Conservation (phyloP, 306 rosid species). For the Glycine latifolia region DNA sequence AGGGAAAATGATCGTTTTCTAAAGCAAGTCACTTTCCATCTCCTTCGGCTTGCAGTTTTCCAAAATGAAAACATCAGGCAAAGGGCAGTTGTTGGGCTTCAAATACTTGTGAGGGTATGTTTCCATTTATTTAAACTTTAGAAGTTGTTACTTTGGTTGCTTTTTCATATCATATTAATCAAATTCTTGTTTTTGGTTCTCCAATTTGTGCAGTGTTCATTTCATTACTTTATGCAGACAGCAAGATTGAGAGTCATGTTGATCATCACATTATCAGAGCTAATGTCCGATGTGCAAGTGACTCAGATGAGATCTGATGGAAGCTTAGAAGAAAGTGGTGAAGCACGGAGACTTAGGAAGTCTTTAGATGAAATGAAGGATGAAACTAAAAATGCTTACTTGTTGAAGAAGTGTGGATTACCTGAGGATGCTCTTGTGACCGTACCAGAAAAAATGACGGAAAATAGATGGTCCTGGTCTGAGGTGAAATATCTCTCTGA, state of each 20-base stretch:
- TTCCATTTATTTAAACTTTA: constrained; percentile 35
- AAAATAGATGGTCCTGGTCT: constrained; percentile 94
- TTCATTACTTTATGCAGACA: constrained; percentile 86
- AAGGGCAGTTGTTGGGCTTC: constrained; percentile 96
- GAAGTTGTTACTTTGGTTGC: constrained; percentile 5
- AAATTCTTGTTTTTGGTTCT: constrained; percentile 32
- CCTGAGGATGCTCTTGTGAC: constrained; percentile 70
- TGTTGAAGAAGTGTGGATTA: constrained; percentile 83
- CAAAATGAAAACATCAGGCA: constrained; percentile 88
- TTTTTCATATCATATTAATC: constrained; percentile 36
- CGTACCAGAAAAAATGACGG: constrained; percentile 72
- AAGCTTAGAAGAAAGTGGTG: constrained; percentile 96
- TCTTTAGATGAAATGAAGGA: constrained; percentile 87
- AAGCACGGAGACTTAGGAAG: constrained; percentile 85
- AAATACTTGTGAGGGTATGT: constrained; percentile 93
- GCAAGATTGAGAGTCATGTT: constrained; percentile 97
- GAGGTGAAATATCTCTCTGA: constrained; percentile 87
- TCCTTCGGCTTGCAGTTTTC: constrained; percentile 94
- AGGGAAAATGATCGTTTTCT: constrained; percentile 98
- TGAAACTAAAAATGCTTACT: constrained; percentile 67
- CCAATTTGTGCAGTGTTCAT: constrained; percentile 83
- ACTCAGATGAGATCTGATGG: constrained; percentile 98
- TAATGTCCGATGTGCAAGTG: constrained; percentile 99
- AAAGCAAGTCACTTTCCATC: constrained; percentile 97
- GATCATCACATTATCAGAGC: constrained; percentile 92